phyloP scores from a whole-genome alignment of 2,329 filamentous ascomycete species.

The Penicillium sclerotigenum region DNA sequence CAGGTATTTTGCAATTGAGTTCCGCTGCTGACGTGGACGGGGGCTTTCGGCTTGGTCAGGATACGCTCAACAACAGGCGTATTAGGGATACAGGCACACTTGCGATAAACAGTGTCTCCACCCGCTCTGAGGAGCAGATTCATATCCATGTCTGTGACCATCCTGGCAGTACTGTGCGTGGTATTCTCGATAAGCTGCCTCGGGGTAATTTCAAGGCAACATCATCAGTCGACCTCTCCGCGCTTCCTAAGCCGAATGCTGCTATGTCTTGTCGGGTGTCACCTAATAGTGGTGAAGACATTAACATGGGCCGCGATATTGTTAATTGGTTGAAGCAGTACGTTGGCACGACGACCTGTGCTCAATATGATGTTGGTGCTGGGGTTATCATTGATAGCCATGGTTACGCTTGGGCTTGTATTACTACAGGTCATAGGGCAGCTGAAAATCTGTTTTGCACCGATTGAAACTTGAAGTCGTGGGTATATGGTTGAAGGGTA shows the following conservation, averaged over 20 bases:
- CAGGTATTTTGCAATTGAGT: not conserved
- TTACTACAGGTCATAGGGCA: not conserved
- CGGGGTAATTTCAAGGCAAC: not conserved
- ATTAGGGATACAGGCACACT: not conserved
- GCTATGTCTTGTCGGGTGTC: constrained; percentile 1
- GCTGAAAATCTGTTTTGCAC: not conserved
- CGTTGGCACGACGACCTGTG: not conserved
- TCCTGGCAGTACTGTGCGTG: not conserved
- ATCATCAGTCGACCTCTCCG: not conserved
- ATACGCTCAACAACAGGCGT: not conserved
- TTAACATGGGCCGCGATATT: not conserved
- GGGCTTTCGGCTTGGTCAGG: not conserved
- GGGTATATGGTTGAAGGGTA: not conserved
- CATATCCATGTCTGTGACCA: constrained; percentile 4
- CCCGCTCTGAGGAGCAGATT: constrained; percentile 1
- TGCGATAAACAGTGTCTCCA: constrained; percentile 1
- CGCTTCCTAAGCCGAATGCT: not conserved
- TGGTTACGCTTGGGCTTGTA: not conserved
- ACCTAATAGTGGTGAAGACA: not conserved
- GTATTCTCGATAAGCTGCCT: not conserved
- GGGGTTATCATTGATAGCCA: not conserved
- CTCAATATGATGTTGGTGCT: not conserved
- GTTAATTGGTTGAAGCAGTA: not conserved
- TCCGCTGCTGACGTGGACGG: not conserved
- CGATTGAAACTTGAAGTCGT: not conserved